Evolutionary conservation across 768 basidiomycete species (phyloP).

Genomic region (Roridomyces roridus): DNA sequence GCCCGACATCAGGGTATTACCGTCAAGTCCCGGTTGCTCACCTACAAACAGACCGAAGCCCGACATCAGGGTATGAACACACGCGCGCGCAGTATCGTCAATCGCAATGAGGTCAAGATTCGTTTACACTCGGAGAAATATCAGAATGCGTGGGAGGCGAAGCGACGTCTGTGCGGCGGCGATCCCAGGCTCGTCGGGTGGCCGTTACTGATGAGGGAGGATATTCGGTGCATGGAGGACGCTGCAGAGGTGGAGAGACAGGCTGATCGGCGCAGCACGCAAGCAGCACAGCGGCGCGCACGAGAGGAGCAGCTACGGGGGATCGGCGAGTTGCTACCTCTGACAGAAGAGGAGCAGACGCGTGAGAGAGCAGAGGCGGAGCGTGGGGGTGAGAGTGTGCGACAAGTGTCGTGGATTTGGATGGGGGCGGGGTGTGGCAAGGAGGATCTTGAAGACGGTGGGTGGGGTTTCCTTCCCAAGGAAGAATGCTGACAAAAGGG

Average conservation of each 20-base stretch:
- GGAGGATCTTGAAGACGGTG: conserved; percentile 2
- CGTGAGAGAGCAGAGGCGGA: background rate
- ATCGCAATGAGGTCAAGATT: background rate
- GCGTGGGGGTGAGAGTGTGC: background rate
- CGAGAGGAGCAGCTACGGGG: background rate
- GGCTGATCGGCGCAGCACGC: background rate
- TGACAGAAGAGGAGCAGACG: background rate
- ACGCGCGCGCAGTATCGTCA: background rate
- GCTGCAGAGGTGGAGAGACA: conserved; percentile 1
- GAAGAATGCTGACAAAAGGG: background rate
- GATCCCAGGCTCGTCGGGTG: background rate
- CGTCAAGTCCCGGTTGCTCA: conserved; percentile 21
- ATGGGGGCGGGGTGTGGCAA: background rate
- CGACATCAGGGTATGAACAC: conserved; percentile 30
- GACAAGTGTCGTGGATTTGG: conserved; percentile 12
- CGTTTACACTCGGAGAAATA: background rate
- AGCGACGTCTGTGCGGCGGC: background rate
- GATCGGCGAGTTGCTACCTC: background rate
- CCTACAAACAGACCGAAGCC: conserved; percentile 30
- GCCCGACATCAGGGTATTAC: conserved; percentile 17
- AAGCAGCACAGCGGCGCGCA: background rate
- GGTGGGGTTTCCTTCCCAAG: background rate
- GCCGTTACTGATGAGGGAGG: background rate
- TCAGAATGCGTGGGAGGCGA: conserved; percentile 1
- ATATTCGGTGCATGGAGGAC: conserved; percentile 2